Percentiles rank a stretch among this genome's conserved stretches.
phyloP scores from a whole-genome alignment of 306 rosid genomes.

The Cajanus cajan region DNA sequence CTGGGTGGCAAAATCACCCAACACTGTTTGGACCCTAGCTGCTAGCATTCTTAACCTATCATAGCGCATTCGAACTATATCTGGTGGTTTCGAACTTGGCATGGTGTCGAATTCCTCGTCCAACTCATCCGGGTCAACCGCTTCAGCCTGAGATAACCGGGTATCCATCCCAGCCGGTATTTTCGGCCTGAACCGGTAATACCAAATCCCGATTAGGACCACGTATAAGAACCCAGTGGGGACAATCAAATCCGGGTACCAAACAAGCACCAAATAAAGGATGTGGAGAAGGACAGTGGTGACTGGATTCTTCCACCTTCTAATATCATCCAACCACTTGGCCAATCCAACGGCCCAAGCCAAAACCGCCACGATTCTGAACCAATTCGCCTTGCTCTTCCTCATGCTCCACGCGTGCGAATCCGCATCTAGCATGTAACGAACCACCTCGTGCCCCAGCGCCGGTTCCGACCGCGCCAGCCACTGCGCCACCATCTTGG shows the following conservation, averaged over 20 bases:
- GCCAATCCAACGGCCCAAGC: slow-evolving; percentile 90
- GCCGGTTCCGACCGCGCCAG: slow-evolving; percentile 80
- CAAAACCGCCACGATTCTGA: slow-evolving; percentile 79
- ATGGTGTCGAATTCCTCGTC: slow-evolving; percentile 92
- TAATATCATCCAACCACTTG: slow-evolving; percentile 77
- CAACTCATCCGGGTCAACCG: slow-evolving; percentile 77
- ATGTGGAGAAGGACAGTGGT: slow-evolving; percentile 81
- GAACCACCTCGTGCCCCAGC: slow-evolving; percentile 78
- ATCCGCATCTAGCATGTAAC: slow-evolving; percentile 90
- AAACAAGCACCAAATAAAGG: slow-evolving; percentile 82
- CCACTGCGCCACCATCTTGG: slow-evolving; percentile 83
- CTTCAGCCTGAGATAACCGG: slow-evolving; percentile 69
- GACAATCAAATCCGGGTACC: slow-evolving; percentile 91
- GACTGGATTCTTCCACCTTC: slow-evolving; percentile 78
- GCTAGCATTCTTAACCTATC: slow-evolving; percentile 83
- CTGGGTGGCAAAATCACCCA: slow-evolving; percentile 95
- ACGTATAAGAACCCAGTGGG: slow-evolving; percentile 88
- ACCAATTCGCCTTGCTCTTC: slow-evolving; percentile 91
- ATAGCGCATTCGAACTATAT: slow-evolving; percentile 63
- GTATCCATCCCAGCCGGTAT: slow-evolving; percentile 93
- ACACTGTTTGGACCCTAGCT: slow-evolving; percentile 80
- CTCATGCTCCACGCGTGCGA: slow-evolving; percentile 97
- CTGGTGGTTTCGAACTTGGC: slow-evolving; percentile 79
- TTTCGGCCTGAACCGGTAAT: slow-evolving; percentile 79
- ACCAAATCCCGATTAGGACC: slow-evolving; percentile 87